Percentiles rank a stretch among this genome's conserved stretches.
These are phyloP conservation scores for Pythium plurisporium DNA, from an alignment of 352 stramenopile species.

Conservation along the genomic window DNA sequence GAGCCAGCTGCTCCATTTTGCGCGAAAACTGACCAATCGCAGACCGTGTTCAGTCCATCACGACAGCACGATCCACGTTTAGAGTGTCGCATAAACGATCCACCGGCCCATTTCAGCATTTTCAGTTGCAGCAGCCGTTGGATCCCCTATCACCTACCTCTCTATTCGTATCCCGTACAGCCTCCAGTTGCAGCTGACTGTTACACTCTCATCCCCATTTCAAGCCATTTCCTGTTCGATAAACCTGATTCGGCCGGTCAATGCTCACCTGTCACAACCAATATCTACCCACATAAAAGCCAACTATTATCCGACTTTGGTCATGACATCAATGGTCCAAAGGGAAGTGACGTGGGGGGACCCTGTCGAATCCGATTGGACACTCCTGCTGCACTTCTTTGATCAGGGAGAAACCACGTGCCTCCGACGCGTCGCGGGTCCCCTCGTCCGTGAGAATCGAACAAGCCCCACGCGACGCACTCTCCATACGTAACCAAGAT, in stretches of 20 bases:
- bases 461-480: neutral
- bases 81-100: conserved; percentile 1
- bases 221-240: neutral
- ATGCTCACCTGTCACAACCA: neutral
- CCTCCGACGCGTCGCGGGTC: too few relatives aligned
- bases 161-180: too few relatives aligned
- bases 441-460: conserved; percentile 8
- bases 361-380: conserved; percentile 11
- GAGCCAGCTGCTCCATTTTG: neutral
- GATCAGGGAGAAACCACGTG: too few relatives aligned
- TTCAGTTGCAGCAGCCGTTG: conserved; percentile 14
- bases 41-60: neutral
- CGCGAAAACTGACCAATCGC: conserved; percentile 2
- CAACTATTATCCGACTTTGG: neutral
- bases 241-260: conserved; percentile 1
- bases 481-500: neutral
- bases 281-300: neutral
- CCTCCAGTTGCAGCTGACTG: neutral
- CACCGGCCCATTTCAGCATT: neutral
- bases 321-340: conserved; percentile 10
- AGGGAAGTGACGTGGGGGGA: conserved; percentile 1
- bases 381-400: conserved; percentile 13
- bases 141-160: too few relatives aligned
- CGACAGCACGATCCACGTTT: neutral
- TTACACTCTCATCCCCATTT: neutral